Conservation (phyloP, 352 stramenopile genomes). For the Globisporangium nagaii region DNA sequence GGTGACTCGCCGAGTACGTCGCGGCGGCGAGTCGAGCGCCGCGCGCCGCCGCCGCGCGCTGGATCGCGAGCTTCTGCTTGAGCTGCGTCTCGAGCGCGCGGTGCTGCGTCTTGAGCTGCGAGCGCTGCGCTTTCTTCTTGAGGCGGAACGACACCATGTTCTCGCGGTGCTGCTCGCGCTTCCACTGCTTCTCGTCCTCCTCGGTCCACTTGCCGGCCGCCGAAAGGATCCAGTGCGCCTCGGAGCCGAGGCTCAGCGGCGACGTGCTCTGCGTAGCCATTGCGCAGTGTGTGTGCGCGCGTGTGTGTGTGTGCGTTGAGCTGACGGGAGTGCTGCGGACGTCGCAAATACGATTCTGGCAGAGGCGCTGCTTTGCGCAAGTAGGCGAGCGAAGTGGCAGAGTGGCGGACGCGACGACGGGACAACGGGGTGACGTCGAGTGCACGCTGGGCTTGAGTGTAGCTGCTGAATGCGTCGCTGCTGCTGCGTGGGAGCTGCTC, state of each 20-base stretch:
- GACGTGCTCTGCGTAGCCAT: conserved; percentile 14
- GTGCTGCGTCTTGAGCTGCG: conserved; percentile 29
- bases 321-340: not conserved
- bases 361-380: not conserved
- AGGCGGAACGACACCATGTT: conserved; percentile 48
- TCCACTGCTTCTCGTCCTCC: conserved; percentile 45
- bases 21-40: not conserved
- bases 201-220: conserved; percentile 36
- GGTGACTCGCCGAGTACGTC: not conserved
- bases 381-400: not conserved
- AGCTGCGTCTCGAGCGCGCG: conserved; percentile 27
- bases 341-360: conserved; percentile 7
- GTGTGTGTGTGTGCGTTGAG: not conserved
- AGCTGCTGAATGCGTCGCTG: too few species aligned
- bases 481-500: not conserved
- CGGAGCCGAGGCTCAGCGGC: conserved; percentile 21
- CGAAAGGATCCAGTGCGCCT: conserved; percentile 41
- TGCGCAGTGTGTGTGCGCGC: not conserved
- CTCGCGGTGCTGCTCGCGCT: conserved; percentile 39
- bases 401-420: too few species aligned
- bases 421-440: too few species aligned
- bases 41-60: conserved; percentile 19
- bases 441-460: too few species aligned
- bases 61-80: conserved; percentile 30
- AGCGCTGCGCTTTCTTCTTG: conserved; percentile 46